Evolutionary conservation across 2,329 filamentous ascomycete species (phyloP), one percentile per base, ranked within the genome.

Genomic region (Fusarium acutatum): DNA sequence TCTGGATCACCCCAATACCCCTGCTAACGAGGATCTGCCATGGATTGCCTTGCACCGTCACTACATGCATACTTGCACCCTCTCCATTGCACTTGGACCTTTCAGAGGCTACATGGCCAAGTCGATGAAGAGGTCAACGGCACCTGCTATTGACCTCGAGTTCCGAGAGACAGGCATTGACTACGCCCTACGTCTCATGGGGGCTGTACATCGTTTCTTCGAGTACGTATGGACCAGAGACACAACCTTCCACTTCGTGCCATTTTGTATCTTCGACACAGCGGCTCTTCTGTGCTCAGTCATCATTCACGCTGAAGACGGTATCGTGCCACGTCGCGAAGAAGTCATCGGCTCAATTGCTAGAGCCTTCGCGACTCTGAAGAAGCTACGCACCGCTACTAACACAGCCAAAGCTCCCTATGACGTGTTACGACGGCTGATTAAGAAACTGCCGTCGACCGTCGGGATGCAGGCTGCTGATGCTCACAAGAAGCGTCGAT

Each of bases 161-260:
- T 69, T 69, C 3, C 66, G 67, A 7, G 37, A 43, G 6, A 65
- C 46, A 8, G 67, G 67, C 12, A 69, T 69, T 10, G 66, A 70
- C 9, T 69, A 69, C 2, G 66, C 67, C 3, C 28, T 69, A 6
- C 52, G 47, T 7, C 60, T 69, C 8, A 59, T 69, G 60, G 60
- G 53, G 0, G 67, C 67, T 10, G 67, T 69, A 0, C 66, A 69
- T 3, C 59, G 59, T 2, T 69, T 69, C 37, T 69, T 69, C 5
- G 66, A 69, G n/a, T 69, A 69, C 3, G 67, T 69, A 5, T 69
- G 67, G 67, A 69, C 67, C 12, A 64, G 67, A 28, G 67, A 69
- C 10, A 70, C 66, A 2, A 69, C 67, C 2, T 69, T 69, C 40
- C 67, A 69, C 22, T 69, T 69, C 1, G 67, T 69, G 3, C 66